A percentile compares a stretch with the other conserved stretches of the same genome.
phyloP scores from a whole-genome alignment of 306 rosid genomes.

The Ochetophila trinervis region DNA sequence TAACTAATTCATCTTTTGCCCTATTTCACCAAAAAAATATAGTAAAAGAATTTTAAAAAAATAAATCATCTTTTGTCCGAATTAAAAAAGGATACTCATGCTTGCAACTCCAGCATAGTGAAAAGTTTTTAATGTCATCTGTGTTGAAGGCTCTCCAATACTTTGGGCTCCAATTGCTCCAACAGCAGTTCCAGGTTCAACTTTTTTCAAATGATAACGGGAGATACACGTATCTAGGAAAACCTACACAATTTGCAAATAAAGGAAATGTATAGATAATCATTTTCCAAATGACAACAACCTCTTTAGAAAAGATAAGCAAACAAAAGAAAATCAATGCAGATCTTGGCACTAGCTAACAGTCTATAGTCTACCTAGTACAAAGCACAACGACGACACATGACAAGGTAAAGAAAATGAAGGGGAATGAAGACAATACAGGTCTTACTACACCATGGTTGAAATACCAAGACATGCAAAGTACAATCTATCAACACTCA shows the following conservation, averaged over 20 bases:
- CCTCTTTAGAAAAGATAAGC: background rate
- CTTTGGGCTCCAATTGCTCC: slow-evolving; percentile 98
- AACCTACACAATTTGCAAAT: slow-evolving; percentile 42
- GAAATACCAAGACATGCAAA: too few relatives aligned
- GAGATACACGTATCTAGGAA: slow-evolving; percentile 75
- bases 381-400: background rate
- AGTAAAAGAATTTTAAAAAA: too few relatives aligned
- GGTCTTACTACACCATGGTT: too few relatives aligned
- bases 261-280: slow-evolving; percentile 4
- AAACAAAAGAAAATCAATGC: background rate
- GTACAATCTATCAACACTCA: too few relatives aligned
- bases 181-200: slow-evolving; percentile 90
- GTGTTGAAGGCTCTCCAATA: slow-evolving; percentile 99
- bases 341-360: background rate
- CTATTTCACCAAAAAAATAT: too few relatives aligned
- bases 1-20: too few relatives aligned
- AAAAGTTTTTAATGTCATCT: slow-evolving; percentile 92
- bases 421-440: too few relatives aligned
- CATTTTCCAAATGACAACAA: background rate
- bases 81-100: slow-evolving; percentile 85
- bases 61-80: slow-evolving; percentile 7
- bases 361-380: background rate
- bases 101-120: slow-evolving; percentile 99
- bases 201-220: slow-evolving; percentile 65
- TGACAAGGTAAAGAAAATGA: background rate